Conservation (phyloP, 2,329 filamentous ascomycete genomes). For the Talaromyces albobiverticillius region DNA sequence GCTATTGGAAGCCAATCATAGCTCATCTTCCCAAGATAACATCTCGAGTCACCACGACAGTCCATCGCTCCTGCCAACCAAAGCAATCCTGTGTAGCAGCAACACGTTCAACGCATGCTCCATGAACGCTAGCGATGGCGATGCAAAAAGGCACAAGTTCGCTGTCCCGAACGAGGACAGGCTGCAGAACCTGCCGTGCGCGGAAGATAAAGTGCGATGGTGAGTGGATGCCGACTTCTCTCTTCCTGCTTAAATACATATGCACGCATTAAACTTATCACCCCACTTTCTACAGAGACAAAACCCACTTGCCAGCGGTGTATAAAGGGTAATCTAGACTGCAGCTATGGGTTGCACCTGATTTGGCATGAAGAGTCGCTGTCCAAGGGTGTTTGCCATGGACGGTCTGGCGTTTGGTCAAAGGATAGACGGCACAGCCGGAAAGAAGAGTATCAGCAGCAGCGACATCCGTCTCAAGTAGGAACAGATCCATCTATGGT, state of each 20-base stretch:
- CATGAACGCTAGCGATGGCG: neutral
- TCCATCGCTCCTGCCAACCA: too few relatives aligned
- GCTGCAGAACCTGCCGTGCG: conserved; percentile 22
- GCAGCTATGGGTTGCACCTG: conserved; percentile 22
- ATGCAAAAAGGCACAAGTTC: neutral
- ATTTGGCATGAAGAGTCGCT: conserved; percentile 27
- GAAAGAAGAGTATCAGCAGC: neutral
- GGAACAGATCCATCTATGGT: too few relatives aligned
- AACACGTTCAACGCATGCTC: too few relatives aligned
- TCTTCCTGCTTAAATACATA: neutral
- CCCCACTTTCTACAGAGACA: conserved; percentile 2
- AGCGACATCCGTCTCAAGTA: too few relatives aligned
- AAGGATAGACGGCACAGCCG: conserved; percentile 16
- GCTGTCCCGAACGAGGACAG: conserved; percentile 21
- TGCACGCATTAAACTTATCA: neutral
- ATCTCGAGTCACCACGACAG: neutral
- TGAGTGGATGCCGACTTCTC: conserved; percentile 1
- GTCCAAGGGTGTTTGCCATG: conserved; percentile 26
- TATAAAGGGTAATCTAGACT: conserved; percentile 7
- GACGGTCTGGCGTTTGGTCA: conserved; percentile 23
- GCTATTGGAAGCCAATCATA: neutral
- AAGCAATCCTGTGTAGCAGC: too few relatives aligned
- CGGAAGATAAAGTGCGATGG: conserved; percentile 25
- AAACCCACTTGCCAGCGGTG: conserved; percentile 23
- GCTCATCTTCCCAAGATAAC: neutral